Percentiles rank a stretch among this genome's conserved stretches.
These are phyloP conservation scores for Grosmannia clavigera DNA, from an alignment of 2,329 filamentous ascomycete species.

Conservation along the genomic window DNA sequence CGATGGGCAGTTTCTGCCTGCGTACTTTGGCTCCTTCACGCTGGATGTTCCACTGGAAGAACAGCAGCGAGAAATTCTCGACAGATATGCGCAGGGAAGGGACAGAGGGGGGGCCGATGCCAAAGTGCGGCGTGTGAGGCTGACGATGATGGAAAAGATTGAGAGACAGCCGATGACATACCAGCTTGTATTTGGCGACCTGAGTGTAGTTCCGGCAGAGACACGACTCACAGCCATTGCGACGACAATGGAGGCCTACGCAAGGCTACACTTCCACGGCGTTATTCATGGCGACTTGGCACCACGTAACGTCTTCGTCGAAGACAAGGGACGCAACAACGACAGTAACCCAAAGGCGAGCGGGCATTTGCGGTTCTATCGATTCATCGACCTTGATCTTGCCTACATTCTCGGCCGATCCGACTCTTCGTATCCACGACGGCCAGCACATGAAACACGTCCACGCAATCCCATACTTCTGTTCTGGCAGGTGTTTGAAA, in stretches of 20 bases:
- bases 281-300: slow-evolving; percentile 8
- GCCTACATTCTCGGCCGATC: slow-evolving; percentile 7
- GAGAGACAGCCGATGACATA: slow-evolving; percentile 6
- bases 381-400: slow-evolving; percentile 11
- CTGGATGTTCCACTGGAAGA: slow-evolving; percentile 4
- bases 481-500: slow-evolving; percentile 11
- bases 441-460: slow-evolving; percentile 2
- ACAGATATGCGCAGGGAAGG: not conserved
- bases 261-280: slow-evolving; percentile 8
- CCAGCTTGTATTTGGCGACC: slow-evolving; percentile 8
- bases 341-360: not conserved
- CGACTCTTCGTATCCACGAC: not conserved
- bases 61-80: slow-evolving; percentile 1
- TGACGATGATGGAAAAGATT: slow-evolving; percentile 8
- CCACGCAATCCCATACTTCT: slow-evolving; percentile 9
- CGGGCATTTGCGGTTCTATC: slow-evolving; percentile 1
- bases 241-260: slow-evolving; percentile 8
- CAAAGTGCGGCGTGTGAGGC: slow-evolving; percentile 4
- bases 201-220: slow-evolving; percentile 1
- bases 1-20: slow-evolving; percentile 9
- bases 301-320: slow-evolving; percentile 11
- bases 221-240: slow-evolving; percentile 7
- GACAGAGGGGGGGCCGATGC: too few relatives aligned
- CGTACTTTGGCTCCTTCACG: slow-evolving; percentile 8
- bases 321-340: not conserved